Evolutionary conservation across 2,329 filamentous ascomycete genomes (phyloP).

Genomic region (Botrytis tulipae): DNA sequence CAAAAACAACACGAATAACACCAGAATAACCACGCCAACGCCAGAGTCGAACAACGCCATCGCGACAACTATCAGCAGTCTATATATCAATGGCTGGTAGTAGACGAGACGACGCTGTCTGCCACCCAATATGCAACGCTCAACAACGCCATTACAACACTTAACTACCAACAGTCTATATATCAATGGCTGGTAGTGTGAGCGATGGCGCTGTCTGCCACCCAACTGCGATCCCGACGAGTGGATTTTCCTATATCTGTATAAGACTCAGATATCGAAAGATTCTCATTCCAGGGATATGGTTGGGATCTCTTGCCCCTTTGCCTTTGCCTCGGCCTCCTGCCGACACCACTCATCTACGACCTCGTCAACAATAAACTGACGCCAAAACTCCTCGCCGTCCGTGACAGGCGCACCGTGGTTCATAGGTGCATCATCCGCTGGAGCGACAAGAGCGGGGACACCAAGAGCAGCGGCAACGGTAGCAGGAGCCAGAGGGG

Average conservation of each 20-base stretch:
- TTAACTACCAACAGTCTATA: neutral
- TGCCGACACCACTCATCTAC: neutral
- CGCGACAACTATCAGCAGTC: no score
- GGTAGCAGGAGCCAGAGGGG: no score
- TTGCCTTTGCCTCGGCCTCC: neutral
- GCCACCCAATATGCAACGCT: no score
- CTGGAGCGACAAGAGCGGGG: neutral
- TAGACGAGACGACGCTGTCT: neutral
- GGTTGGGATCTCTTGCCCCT: neutral
- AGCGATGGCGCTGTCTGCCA: neutral
- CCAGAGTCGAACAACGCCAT: neutral
- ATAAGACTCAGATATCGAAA: neutral
- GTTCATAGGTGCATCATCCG: no score
- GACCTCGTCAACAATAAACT: rapidly evolving
- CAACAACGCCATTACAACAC: neutral
- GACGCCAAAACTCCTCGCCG: no score
- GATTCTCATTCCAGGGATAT: neutral
- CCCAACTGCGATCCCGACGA: neutral
- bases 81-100: no score
- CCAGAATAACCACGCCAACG: neutral
- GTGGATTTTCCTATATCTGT: neutral
- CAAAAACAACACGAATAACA: neutral
- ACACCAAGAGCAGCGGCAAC: no score
- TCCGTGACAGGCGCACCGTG: neutral
- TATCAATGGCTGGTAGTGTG: neutral